These are phyloP conservation scores for Talaromyces sp. DNA, from an alignment of 2,329 filamentous ascomycete species.

Conservation along the genomic window DNA sequence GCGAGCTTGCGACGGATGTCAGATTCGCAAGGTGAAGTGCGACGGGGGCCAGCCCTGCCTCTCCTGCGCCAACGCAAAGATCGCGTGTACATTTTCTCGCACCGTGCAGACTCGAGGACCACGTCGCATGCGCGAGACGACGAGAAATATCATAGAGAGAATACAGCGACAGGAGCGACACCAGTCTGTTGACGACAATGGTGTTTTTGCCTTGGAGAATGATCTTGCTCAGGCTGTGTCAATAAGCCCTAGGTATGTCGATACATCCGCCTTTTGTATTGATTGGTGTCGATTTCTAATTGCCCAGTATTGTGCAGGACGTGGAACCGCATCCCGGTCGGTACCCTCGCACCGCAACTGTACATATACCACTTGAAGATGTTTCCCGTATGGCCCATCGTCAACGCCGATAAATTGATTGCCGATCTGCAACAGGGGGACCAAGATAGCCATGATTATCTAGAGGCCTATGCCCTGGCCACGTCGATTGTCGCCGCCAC, in stretches of 20 bases:
- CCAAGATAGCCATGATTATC: conserved; percentile 25
- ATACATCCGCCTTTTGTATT: neutral
- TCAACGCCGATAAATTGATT: conserved; percentile 43
- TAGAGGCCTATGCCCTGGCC: conserved; percentile 42
- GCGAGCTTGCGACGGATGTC: conserved; percentile 52
- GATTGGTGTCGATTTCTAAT: neutral
- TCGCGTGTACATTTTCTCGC: conserved; percentile 52
- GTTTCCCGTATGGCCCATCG: conserved; percentile 53
- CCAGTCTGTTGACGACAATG: conserved; percentile 6
- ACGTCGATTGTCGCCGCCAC: conserved; percentile 49
- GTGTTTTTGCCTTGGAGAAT: neutral
- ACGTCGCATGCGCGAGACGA: conserved; percentile 35
- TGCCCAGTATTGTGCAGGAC: conserved; percentile 20
- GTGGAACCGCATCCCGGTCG: conserved; percentile 20
- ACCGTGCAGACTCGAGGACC: conserved; percentile 47
- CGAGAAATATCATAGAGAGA: conserved; percentile 24
- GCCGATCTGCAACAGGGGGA: conserved; percentile 25
- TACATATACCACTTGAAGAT: conserved; percentile 51
- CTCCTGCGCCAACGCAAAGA: conserved; percentile 44
- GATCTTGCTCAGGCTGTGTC: neutral
- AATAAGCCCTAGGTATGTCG: neutral
- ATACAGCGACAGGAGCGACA: conserved; percentile 28
- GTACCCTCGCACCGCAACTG: conserved; percentile 32
- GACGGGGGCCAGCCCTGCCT: conserved; percentile 48
- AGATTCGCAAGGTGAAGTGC: conserved; percentile 53